phyloP scores from a whole-genome alignment of 1,284 basidiomycete species.

The Cystobasidium sp. region DNA sequence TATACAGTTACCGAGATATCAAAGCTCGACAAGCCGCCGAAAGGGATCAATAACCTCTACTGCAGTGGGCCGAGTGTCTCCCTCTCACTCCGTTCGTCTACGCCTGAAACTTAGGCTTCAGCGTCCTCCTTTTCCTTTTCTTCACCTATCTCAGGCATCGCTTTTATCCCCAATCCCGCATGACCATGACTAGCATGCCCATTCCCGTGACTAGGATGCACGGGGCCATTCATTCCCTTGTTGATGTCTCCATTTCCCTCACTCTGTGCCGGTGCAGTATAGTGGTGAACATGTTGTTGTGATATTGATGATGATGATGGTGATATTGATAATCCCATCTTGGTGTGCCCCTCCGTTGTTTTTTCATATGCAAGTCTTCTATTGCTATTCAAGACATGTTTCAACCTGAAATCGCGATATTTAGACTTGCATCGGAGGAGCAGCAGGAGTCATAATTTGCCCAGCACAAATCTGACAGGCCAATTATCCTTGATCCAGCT shows the following conservation, averaged over 20 bases:
- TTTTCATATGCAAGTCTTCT: conserved; percentile 10
- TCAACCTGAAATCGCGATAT: conserved; percentile 5
- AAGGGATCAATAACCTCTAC: not conserved
- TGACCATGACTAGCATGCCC: not conserved
- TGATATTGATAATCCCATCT: not conserved
- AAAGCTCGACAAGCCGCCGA: conserved; percentile 38
- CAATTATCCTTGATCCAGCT: conserved; percentile 30
- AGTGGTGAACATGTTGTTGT: conserved; percentile 4
- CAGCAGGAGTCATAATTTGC: conserved; percentile 36
- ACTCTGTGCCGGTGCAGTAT: not conserved
- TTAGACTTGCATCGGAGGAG: conserved; percentile 25
- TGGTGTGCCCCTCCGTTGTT: conserved; percentile 14
- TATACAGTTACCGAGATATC: conserved; percentile 38
- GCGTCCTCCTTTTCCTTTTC: conserved; percentile 11
- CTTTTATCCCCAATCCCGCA: not conserved
- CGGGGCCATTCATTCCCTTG: not conserved
- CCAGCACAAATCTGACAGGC: conserved; percentile 18
- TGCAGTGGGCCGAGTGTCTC: not conserved
- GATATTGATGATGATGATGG: not conserved
- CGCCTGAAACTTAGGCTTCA: not conserved
- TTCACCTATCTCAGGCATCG: conserved; percentile 9
- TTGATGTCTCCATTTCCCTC: not conserved
- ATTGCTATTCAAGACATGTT: not conserved
- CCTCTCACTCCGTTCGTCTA: not conserved
- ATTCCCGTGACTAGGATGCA: too few species aligned